Evolutionary conservation across 192 early-diverging fungal species (phyloP).

Genomic region (Coemansia biformis): DNA sequence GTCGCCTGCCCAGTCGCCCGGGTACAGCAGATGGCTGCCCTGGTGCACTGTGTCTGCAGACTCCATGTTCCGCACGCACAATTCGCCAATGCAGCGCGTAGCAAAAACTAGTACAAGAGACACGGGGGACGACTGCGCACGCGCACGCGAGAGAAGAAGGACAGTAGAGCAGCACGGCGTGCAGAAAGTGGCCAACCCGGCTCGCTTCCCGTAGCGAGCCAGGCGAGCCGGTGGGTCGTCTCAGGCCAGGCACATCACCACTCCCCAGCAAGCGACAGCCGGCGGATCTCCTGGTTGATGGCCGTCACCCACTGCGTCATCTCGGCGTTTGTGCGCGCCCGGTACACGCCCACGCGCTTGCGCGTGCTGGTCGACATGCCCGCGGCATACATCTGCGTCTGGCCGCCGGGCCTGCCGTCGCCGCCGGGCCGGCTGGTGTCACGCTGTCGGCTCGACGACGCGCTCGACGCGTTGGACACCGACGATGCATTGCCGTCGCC

Average conservation of each 20-base stretch:
- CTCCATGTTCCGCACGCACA: background rate
- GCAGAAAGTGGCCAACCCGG: too few relatives aligned
- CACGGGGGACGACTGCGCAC: background rate
- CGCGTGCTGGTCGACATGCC: slow-evolving; percentile 30
- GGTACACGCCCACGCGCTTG: slow-evolving; percentile 35
- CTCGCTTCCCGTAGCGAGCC: too few relatives aligned
- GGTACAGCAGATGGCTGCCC: slow-evolving; percentile 31
- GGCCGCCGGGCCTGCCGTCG: slow-evolving; percentile 15
- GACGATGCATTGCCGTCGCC: slow-evolving; percentile 26
- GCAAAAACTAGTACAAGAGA: background rate
- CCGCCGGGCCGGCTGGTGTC: slow-evolving; percentile 21
- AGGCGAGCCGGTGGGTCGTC: too few relatives aligned
- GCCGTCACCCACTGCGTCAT: slow-evolving; percentile 54
- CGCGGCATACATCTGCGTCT: slow-evolving; percentile 17
- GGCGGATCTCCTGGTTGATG: slow-evolving; percentile 50
- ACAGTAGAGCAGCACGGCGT: background rate
- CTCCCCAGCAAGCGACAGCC: slow-evolving; percentile 29
- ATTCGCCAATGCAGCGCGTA: background rate
- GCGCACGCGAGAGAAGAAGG: background rate
- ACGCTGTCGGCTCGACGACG: slow-evolving; percentile 7
- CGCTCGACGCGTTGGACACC: slow-evolving; percentile 18
- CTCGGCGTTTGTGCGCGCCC: slow-evolving; percentile 43
- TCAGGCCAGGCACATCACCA: too few relatives aligned
- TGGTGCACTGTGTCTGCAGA: slow-evolving; percentile 4
- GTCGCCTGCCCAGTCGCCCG: slow-evolving; percentile 4